Evolutionary conservation across 75 land plant genomes (phyloP), one percentile per base, ranked within the genome.

Genomic region (Adiantum capillusveneris): DNA sequence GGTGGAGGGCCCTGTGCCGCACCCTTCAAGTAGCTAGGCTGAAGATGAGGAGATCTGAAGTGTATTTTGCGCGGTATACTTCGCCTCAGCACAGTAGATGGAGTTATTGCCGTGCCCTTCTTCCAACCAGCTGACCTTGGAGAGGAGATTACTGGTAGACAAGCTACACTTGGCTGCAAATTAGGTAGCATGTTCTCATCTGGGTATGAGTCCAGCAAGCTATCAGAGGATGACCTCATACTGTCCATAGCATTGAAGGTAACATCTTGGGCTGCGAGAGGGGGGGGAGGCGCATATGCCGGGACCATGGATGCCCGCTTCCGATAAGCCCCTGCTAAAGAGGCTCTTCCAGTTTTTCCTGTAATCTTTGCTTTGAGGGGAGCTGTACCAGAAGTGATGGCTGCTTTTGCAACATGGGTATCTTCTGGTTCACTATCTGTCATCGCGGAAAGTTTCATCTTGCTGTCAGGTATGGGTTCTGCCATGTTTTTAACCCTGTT

Each of bases 41-140:
- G 55, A 11, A 53, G 24, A 26, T 53, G 55, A 3, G 55, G 55
- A 25, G 55, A 53, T 14, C 25, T 53, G 55, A 53, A 53, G 55
- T 53, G 55, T 13, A 53, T 26, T 53, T 53, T 53, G 3, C 55
- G 55, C 21, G 55, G 55, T 53, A 53, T 53, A 14, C 55, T 53
- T 25, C 55, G 25, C 14, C 55, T 53, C 6, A 53, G 28, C 28
- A 53, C 55, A 22, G 55, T 53, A 26, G 55, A 53, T 24, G 55
- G 55, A 26, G 55, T 14, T 1, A 53, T 53, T 25, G 55, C 25
- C 6, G 55, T 24, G 28, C 55, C 55, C 28, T 53, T 53, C 55
- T 53, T 53, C 55, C 55, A 53, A 14, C 55, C 55, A 24, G 5
- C 14, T 5, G 55, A 24, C 3, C 3, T 53, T 13, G 55, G 28